Conservation (phyloP, 257 asterid genomes). For the Capsicum chinense region DNA sequence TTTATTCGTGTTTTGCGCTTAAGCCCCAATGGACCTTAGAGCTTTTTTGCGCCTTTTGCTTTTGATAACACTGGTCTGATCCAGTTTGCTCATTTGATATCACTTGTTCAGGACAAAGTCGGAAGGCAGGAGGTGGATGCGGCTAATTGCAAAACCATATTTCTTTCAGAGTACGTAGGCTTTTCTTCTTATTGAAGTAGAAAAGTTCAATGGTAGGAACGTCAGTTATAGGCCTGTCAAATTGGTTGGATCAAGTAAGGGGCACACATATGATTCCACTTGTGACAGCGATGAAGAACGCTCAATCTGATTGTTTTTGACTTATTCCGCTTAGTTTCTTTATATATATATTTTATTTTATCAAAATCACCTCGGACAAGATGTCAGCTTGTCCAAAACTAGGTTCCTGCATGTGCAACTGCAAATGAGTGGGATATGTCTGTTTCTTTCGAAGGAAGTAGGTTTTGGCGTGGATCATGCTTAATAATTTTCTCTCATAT, state of each 20-base stretch:
- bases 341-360: not conserved
- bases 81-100: conserved; percentile 24
- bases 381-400: not conserved
- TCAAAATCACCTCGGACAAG: conserved; percentile 11
- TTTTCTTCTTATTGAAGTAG: not conserved
- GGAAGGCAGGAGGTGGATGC: conserved; percentile 90
- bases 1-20: too few species aligned
- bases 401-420: not conserved
- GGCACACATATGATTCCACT: not conserved
- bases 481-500: not conserved
- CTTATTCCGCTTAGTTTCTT: not conserved
- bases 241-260: conserved; percentile 21
- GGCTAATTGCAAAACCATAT: conserved; percentile 84
- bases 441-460: not conserved
- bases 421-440: not conserved
- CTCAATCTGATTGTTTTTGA: not conserved
- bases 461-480: conserved; percentile 24
- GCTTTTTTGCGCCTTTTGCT: too few species aligned
- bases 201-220: not conserved
- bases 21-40: too few species aligned
- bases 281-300: not conserved
- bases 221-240: not conserved
- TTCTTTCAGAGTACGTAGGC: conserved; percentile 81
- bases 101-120: conserved; percentile 57
- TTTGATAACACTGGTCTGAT: not conserved